These are phyloP conservation scores for Allium cepa DNA, from an alignment of 106 monocot species.

Conservation along the genomic window DNA sequence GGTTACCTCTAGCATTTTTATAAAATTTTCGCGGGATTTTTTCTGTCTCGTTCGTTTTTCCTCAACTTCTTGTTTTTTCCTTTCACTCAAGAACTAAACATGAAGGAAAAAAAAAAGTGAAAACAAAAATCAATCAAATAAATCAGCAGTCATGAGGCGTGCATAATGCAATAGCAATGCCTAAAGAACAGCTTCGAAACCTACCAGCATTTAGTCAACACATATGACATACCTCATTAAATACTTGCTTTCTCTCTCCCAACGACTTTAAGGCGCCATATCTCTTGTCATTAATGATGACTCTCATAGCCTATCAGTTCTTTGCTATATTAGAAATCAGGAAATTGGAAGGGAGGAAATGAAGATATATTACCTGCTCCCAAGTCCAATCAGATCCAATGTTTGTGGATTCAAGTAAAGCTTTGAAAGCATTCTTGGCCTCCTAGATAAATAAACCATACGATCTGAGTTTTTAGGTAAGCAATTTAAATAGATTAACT, in stretches of 20 bases:
- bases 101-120: neutral
- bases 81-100: slow-evolving; percentile 80
- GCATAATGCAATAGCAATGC: neutral
- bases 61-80: slow-evolving; percentile 77
- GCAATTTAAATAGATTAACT: too few relatives aligned
- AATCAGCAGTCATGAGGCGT: too few relatives aligned
- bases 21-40: slow-evolving; percentile 89
- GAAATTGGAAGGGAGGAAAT: neutral
- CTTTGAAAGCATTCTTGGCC: slow-evolving; percentile 84
- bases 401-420: slow-evolving; percentile 70
- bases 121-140: neutral
- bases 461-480: too few relatives aligned
- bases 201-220: neutral
- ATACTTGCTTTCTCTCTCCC: slow-evolving; percentile 92
- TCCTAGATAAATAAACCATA: slow-evolving; percentile 33
- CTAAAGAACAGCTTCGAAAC: neutral
- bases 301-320: slow-evolving; percentile 71
- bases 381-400: slow-evolving; percentile 92
- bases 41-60: slow-evolving; percentile 83
- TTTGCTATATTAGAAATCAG: neutral
- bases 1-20: slow-evolving; percentile 79
- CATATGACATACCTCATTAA: slow-evolving; percentile 58
- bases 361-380: slow-evolving; percentile 50
- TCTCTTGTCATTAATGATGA: slow-evolving; percentile 85
- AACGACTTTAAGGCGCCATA: slow-evolving; percentile 77